Base-by-base conservation (phyloP, 2,329 filamentous ascomycete species). In the Davidsoniella neocaledoniae region DNA sequence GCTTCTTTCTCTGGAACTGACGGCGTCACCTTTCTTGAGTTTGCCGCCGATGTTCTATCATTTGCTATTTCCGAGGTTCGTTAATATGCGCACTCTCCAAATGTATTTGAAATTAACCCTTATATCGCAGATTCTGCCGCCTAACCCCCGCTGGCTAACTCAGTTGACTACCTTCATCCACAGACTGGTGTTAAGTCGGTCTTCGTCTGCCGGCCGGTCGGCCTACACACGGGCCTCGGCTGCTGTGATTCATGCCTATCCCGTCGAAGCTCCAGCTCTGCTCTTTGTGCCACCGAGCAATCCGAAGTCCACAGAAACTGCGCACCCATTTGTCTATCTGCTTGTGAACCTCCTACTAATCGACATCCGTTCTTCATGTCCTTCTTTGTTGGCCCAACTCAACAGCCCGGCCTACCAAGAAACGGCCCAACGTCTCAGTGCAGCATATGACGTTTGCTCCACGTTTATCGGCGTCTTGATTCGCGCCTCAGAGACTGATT, bases 311-410 rank as follows among this genome's bases (percentile, higher is more conserved):
- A 21, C 38, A n/a, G 42, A 41, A 12, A 58, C 64, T 1, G 65
- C 68, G 33, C 77, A 74, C 53, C 71, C 77, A 0, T 74, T 77
- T 54, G 71, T 48, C 1, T 81, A 78, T 56, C 64, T 83, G 3
- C 69, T 83, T 51, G 61, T 82, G 49, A 80, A 74, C 55, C 69
- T 82, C n/a, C 58, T 82, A 5, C 69, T 82, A 33, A 75, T 82
- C 51, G 80, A 84, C 58, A 67, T 83, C 23, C 72, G 77, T 39
- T 73, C 79, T 10, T 76, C 76, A 1, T 67, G 78, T 21, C 79
- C 81, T 1, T 66, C 70, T 2, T 66, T 84, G 1, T 66, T 83
- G 2, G 66, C 70, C 40, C 67, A 73, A 49, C 69, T 81, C 50
- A 78, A 79, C 57, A 69, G 64, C 21, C 64, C 70, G 1, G 63